These are phyloP conservation scores for Pholiota conissans DNA, from an alignment of 768 basidiomycete species.

Conservation along the genomic window DNA sequence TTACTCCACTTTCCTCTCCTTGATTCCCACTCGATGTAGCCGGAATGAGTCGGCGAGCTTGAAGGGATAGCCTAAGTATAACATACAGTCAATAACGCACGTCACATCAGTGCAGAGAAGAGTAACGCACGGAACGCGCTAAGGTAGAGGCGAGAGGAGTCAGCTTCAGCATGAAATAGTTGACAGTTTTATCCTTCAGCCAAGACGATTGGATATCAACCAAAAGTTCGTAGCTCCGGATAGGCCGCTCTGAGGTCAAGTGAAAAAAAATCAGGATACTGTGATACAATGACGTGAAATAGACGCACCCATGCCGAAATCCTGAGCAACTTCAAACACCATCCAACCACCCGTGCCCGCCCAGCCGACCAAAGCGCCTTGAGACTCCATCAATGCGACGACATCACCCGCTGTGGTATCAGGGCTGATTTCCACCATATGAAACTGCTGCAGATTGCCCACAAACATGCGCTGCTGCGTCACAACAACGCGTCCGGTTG, in stretches of 20 bases:
- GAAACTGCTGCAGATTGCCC: constrained; percentile 72
- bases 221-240: constrained; percentile 85
- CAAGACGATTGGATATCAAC: constrained; percentile 81
- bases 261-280: constrained; percentile 6
- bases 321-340: constrained; percentile 86
- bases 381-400: constrained; percentile 58
- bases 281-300: constrained; percentile 3
- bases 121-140: constrained; percentile 53
- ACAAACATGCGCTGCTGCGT: constrained; percentile 77
- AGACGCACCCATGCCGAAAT: constrained; percentile 86
- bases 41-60: constrained; percentile 44
- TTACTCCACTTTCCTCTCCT: constrained; percentile 97
- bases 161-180: constrained; percentile 77
- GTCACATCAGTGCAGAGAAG: constrained; percentile 1
- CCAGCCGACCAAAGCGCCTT: constrained; percentile 66
- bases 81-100: constrained; percentile 3
- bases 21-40: constrained; percentile 85
- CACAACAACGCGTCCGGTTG: constrained; percentile 18
- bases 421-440: constrained; percentile 69
- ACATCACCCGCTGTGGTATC: constrained; percentile 75
- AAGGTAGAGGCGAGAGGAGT: constrained; percentile 65
- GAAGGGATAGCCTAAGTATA: constrained; percentile 38
- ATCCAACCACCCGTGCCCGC: constrained; percentile 76
- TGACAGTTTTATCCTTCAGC: constrained; percentile 81
- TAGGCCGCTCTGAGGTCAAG: constrained; percentile 71